Base-by-base conservation (phyloP, 208 protist genomes). In the Leishmania aethiopica region DNA sequence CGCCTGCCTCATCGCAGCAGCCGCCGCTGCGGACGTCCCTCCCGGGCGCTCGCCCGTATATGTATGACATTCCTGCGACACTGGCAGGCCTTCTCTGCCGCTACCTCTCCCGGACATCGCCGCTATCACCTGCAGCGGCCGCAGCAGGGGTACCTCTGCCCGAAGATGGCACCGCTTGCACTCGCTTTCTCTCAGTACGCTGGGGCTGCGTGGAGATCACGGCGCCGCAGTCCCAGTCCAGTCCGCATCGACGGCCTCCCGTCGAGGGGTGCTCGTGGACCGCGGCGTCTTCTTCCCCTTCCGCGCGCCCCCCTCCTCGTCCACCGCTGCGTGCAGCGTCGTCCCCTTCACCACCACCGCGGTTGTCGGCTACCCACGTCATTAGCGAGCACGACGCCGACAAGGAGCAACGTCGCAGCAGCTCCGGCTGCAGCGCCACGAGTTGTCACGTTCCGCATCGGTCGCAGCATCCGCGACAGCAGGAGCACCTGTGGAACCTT, bases 401-500 rank as follows among this genome's bases (percentile, higher is more conserved):
- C 28, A 47, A 49, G 66, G 40, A 74, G 28, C 45, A 47, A 3
- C 28, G 45, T 32, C 32, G 70, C 66, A 47, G 40, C 66, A 72
- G 35, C 66, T 49, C 66, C 17, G 3, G 40, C 28, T 28, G n/a
- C 47, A n/a, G 70, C 28, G n/a, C 1, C 70, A 74, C 45, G 5
- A 53, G 17, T 19, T 37, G 25, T 17, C 10, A 53, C 22, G 70
- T 32, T 28, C 17, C 70, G 11, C 45, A 74, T 55, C 17, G 13
- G 42, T 37, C 1, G 70, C 73, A 35, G 22, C 42, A n/a, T 59
- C 40, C n/a, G 40, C 55, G 37, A 64, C 32, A 67, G 25, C 55
- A 49, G 8, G 59, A 79, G 28, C 75, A 59, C 53, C 79, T 86
- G 55, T 77, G 66, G 78, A 77, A 76, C 37, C 75, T 83, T 3